phyloP scores from a whole-genome alignment of 768 basidiomycete genomes.

The Suillus occidentalis region DNA sequence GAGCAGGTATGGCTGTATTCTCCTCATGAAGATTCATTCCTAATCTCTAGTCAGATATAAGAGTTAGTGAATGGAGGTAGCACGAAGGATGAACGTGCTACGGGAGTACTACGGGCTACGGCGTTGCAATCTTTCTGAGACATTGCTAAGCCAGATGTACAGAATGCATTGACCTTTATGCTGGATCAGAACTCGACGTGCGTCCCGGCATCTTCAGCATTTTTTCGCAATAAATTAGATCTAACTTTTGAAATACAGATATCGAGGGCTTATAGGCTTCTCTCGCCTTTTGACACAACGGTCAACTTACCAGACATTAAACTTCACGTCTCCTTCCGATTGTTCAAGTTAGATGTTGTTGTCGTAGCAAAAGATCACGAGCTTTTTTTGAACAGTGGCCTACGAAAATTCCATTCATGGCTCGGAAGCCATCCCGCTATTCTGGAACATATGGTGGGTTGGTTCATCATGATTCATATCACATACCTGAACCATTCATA shows the following conservation, averaged over 20 bases:
- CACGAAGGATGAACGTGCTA: conserved; percentile 66
- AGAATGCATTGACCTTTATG: conserved; percentile 57
- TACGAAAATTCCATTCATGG: conserved; percentile 67
- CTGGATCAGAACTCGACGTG: conserved; percentile 66
- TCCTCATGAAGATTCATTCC: not conserved
- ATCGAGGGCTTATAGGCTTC: conserved; percentile 84
- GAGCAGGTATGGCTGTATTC: conserved; percentile 60
- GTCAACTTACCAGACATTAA: conserved; percentile 56
- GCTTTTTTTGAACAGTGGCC: conserved; percentile 59
- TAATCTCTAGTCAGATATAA: conserved; percentile 50
- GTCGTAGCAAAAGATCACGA: conserved; percentile 65
- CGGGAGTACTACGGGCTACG: conserved; percentile 49
- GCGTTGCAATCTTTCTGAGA: conserved; percentile 72
- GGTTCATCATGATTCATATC: not conserved
- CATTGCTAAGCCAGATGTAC: too few relatives aligned
- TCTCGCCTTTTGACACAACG: conserved; percentile 69
- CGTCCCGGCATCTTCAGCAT: conserved; percentile 16
- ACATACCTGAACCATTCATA: not conserved
- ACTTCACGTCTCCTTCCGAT: conserved; percentile 47
- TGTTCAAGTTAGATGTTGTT: conserved; percentile 76
- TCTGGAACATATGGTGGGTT: conserved; percentile 59
- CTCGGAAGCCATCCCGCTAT: conserved; percentile 44
- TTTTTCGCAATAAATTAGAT: not conserved
- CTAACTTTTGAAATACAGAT: conserved; percentile 43
- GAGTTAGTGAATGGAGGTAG: conserved; percentile 69